Evolutionary conservation across 495 filamentous ascomycete genomes (phyloP).

Genomic region (Xylaria telfairii): DNA sequence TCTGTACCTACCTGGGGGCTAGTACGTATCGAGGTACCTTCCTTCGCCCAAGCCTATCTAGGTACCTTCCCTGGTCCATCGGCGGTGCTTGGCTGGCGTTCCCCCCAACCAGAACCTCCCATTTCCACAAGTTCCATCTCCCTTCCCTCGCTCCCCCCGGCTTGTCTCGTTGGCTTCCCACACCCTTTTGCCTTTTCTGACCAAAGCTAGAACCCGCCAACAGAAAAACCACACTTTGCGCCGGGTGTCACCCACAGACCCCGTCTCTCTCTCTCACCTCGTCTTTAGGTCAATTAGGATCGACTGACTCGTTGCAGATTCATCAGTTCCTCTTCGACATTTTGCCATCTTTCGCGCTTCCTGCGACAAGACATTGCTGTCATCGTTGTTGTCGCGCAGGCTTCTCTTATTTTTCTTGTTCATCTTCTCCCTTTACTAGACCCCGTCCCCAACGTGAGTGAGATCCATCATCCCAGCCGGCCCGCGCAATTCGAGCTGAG

Average conservation of each 20-base stretch:
- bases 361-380: constrained; percentile 12
- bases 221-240: constrained; percentile 35
- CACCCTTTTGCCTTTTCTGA: constrained; percentile 23
- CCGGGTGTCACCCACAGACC: constrained; percentile 31
- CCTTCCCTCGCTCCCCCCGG: constrained; percentile 3
- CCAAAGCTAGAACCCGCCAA: constrained; percentile 1
- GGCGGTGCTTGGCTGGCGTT: constrained; percentile 2
- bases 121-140: background rate
- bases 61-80: background rate
- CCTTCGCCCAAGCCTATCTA: constrained; percentile 3
- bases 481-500: constrained; percentile 32
- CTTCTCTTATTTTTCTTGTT: constrained; percentile 23
- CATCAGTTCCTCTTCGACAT: constrained; percentile 18
- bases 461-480: constrained; percentile 37
- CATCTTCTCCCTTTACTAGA: constrained; percentile 23
- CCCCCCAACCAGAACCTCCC: constrained; percentile 6
- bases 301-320: constrained; percentile 11
- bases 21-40: constrained; percentile 8
- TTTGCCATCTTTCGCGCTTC: constrained; percentile 18
- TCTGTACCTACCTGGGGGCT: background rate
- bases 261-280: constrained; percentile 23
- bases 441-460: constrained; percentile 40
- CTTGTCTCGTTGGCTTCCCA: constrained; percentile 10
- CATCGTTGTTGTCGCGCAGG: constrained; percentile 1
- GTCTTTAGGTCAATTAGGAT: background rate